Base-by-base conservation (phyloP, 768 basidiomycete species). In the Phallus indusiatus region DNA sequence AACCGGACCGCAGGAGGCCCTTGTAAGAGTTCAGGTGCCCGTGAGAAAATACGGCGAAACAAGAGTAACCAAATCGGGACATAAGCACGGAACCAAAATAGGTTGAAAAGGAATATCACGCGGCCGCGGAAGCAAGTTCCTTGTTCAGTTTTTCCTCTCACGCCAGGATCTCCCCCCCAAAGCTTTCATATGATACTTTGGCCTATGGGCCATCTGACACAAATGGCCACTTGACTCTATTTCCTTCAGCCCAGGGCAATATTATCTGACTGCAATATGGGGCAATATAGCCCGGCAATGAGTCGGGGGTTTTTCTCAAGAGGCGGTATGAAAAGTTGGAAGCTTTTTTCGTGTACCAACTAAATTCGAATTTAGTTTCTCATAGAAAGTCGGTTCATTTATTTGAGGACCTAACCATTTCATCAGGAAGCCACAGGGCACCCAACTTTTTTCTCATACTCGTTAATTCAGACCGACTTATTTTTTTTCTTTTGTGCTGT, bases 51-150 rank as follows among this genome's bases (percentile, higher is more conserved):
- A 28, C 28, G 4, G 28, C 28, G n/a, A 42, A 42, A 42, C 12
- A 51, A 3, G 50, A 22, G 2, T 51, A 22, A 51, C 50, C 21
- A 22, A 34, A 51, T 22, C 18, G 22, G 18, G 22, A 34, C 20
- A 20, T 51, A 51, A 22, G 47, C 55, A 48, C 55, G 55, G 55
- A 56, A 22, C 55, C 55, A 56, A 56, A 56, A 34, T 24, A 9
- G 55, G 55, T 33, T 56, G 20, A 56, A 56, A 56, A 56, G 55
- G 55, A 47, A 56, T 33, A 47, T 56, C 55, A 56, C 55, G 55
- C 47, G 55, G 37, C 55, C 55, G 55, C 55, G 55, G 55, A 47
- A 35, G 42, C 55, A 56, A 56, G 42, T 56, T 48, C 24, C 33
- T 22, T 22, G 18, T 48, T 16, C 4, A 34, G 22, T 48, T 47